Evolutionary conservation across 305 asterid species (phyloP), one percentile per base, ranked within the genome.

Genomic region (Plantago rigida): DNA sequence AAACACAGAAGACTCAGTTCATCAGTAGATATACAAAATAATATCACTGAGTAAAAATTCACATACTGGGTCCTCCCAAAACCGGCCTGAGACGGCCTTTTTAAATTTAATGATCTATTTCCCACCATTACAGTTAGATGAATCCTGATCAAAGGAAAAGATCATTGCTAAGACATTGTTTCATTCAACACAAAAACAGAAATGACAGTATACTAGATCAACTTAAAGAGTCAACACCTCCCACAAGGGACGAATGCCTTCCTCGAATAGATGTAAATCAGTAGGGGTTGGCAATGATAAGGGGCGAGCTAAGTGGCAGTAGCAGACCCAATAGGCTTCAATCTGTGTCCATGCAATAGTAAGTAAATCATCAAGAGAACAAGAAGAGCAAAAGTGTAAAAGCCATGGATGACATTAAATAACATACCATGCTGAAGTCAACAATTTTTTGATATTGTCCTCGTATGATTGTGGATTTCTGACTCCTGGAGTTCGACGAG

Each of bases 11-110:
- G n/a, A n/a, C n/a, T n/a, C n/a, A n/a, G n/a, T n/a, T n/a, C n/a
- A n/a, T n/a, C n/a, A n/a, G n/a, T n/a, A n/a, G n/a, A n/a, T n/a
- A n/a, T n/a, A n/a, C n/a, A n/a, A n/a, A n/a, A n/a, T n/a, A n/a
- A n/a, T n/a, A 5, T 14, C 28, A 48, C 47, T 24, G 24, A 22
- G 9, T 19, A 51, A 12, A 13, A 51, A 11, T 24, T 52, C 31
- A 34, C 85, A 67, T 81, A 89, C 97, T 87, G 87, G 84, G 74
- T 87, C 97, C 74, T 90, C 97, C 97, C 97, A 90, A 51, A 87
- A 90, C 56, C 91, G 97, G 62, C 97, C 96, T 1, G 97, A 79
- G 55, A 90, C 85, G 50, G 80, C 77, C 75, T 90, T n/a, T n/a
- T n/a, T n/a, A n/a, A n/a, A n/a, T n/a, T n/a, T n/a, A n/a, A n/a